Conservation (phyloP, 176 grass and related monocot species). For the Saccharum spontaneum region DNA sequence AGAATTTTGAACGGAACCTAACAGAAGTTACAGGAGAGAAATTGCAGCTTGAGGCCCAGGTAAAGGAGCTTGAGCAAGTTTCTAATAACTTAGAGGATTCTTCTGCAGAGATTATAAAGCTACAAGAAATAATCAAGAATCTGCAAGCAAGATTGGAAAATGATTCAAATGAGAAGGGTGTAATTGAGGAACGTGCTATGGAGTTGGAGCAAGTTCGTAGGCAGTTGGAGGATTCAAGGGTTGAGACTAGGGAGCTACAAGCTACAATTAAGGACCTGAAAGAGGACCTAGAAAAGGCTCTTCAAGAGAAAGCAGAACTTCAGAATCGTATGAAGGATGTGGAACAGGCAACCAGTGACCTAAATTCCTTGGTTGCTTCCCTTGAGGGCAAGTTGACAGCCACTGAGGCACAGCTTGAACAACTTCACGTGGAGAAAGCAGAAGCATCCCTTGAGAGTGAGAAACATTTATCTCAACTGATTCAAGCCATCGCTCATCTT, state of each 20-base stretch:
- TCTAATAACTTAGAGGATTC: constrained; percentile 50
- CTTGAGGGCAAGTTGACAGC: constrained; percentile 43
- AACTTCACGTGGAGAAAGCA: constrained; percentile 35
- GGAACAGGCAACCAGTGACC: constrained; percentile 31
- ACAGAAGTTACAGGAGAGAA: constrained; percentile 51
- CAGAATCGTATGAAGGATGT: constrained; percentile 45
- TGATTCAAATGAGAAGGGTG: constrained; percentile 44
- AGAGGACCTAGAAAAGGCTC: constrained; percentile 44
- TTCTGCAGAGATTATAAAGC: constrained; percentile 30
- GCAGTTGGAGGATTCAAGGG: constrained; percentile 50
- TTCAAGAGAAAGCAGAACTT: constrained; percentile 52
- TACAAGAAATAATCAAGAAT: constrained; percentile 51
- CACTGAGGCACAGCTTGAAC: constrained; percentile 42
- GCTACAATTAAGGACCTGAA: constrained; percentile 47
- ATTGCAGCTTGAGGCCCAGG: constrained; percentile 39
- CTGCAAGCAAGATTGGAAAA: constrained; percentile 59
- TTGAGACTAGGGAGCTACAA: constrained; percentile 38
- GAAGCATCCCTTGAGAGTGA: constrained; percentile 40
- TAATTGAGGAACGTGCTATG: constrained; percentile 50
- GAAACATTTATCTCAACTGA: constrained; percentile 48
- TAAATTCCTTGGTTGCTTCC: constrained; percentile 13
- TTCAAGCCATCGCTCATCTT: constrained; percentile 38
- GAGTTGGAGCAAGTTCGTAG: constrained; percentile 49
- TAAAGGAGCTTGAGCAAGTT: constrained; percentile 51
- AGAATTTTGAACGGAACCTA: constrained; percentile 49